Evolutionary conservation across 345 rosid genomes (phyloP), one percentile per base, ranked within the genome.

Genomic region (Noccaea bulbosa): DNA sequence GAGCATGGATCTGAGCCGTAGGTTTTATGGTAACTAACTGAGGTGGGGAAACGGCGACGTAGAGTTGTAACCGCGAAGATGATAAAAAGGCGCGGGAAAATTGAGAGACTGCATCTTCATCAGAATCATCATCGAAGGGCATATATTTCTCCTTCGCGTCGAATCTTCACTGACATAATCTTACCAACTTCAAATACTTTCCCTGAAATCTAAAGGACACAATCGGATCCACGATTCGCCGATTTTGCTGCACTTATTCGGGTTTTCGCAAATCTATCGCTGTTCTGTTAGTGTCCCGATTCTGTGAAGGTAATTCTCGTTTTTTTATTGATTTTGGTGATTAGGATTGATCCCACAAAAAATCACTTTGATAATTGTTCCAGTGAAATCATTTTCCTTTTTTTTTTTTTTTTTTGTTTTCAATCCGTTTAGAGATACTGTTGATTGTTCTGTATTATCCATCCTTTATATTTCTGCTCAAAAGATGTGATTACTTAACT

Each of bases 21-120:
- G 33, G 16, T 54, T 20, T 43, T 2, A 12, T 6, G 9, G 10
- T 2, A 22, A 22, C 1, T 12, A n/a, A n/a, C n/a, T n/a, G 11
- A 2, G 2, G 12, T 39, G n/a, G 16, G 0, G 1, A 66, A 67
- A 62, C 75, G 69, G 0, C 39, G 69, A 1, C 69, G 69, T 62
- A 0, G 2, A 0, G 6, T 0, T 14, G 16, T 51, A 0, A 61
- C 62, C 68, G 75, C 45, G 62, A 51, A 53, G 47, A 33, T 5
- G 30, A 53, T 20, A 24, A 35, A 54, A 53, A 63, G 0, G 30
- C 41, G 76, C 70, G 70, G 70, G 64, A 54, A 62, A 72, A 45
- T 54, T 8, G 33, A 45, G 54, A 62, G 54, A 62, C n/a, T 11
- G 39, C 48, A 35, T 69, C 34, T 33, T 32, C 7, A 12, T 43